Conservation (phyloP, 225 moss, liverwort and hornwort species). For the Polytrichum formosum region DNA sequence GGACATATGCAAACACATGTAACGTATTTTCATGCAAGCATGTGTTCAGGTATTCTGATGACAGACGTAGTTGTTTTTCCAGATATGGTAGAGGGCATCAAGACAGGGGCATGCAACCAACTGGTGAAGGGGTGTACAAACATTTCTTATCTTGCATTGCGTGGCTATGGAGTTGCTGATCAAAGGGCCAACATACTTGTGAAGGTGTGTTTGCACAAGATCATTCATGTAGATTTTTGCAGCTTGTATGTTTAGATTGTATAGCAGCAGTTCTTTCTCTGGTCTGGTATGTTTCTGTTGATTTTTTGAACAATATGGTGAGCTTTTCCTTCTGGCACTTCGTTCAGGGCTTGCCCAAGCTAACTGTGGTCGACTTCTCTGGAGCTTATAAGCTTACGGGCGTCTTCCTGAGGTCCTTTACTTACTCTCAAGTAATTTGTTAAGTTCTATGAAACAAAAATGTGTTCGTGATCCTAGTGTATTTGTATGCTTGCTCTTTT, state of each 20-base stretch:
- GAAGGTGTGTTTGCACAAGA: slow-evolving; percentile 24
- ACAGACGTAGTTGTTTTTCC: slow-evolving; percentile 2
- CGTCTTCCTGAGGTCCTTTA: slow-evolving; percentile 45
- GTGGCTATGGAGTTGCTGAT: slow-evolving; percentile 47
- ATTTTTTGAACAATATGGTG: slow-evolving; percentile 10
- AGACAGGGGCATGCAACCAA: slow-evolving; percentile 41
- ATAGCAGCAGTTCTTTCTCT: too few relatives aligned
- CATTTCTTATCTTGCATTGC: slow-evolving; percentile 43
- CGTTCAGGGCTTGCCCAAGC: slow-evolving; percentile 36
- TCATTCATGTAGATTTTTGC: too few relatives aligned
- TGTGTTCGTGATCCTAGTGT: not conserved
- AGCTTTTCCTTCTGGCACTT: slow-evolving; percentile 6
- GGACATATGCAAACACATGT: not conserved
- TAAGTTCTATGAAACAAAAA: not conserved
- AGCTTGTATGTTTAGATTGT: too few relatives aligned
- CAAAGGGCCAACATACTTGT: slow-evolving; percentile 44
- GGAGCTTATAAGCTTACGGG: slow-evolving; percentile 55
- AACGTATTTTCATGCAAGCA: too few relatives aligned
- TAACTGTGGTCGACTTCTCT: slow-evolving; percentile 48
- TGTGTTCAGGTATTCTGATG: too few relatives aligned
- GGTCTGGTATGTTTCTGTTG: not conserved
- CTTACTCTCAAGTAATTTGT: slow-evolving; percentile 3
- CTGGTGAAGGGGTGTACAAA: slow-evolving; percentile 51
- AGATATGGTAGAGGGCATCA: slow-evolving; percentile 47
- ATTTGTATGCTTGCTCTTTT: slow-evolving; percentile 6